phyloP scores from a whole-genome alignment of 1,139 yeast genomes.

The Lizanozyma gosingica region DNA sequence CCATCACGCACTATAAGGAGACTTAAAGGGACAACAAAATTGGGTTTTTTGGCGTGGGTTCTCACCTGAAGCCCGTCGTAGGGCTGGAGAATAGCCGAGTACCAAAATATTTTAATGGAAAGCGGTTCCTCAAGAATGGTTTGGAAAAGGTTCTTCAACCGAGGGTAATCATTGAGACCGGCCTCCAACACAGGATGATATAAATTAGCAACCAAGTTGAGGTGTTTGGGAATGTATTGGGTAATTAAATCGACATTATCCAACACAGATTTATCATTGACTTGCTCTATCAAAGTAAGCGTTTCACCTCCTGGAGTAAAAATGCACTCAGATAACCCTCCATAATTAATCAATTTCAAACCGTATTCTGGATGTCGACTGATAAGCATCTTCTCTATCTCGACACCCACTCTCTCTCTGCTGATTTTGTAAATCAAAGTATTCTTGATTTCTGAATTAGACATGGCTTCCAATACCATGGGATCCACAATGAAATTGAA shows the following conservation, averaged over 20 bases:
- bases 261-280: background rate
- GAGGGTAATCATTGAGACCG: conserved; percentile 6
- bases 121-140: conserved; percentile 11
- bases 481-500: conserved; percentile 60
- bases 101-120: conserved; percentile 33
- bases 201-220: background rate
- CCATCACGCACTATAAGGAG: conserved; percentile 54
- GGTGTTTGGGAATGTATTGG: background rate
- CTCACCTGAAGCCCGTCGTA: conserved; percentile 32
- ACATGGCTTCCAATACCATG: conserved; percentile 61
- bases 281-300: background rate
- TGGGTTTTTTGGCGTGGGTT: conserved; percentile 28
- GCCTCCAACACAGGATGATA: conserved; percentile 1
- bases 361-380: conserved; percentile 61
- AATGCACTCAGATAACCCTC: conserved; percentile 49
- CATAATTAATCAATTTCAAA: conserved; percentile 45
- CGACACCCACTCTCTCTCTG: conserved; percentile 85
- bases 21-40: conserved; percentile 21
- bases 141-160: conserved; percentile 4
- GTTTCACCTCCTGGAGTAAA: conserved; percentile 34
- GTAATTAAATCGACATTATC: background rate
- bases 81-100: conserved; percentile 39
- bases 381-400: conserved; percentile 64
- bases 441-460: conserved; percentile 41
- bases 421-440: conserved; percentile 71